phyloP scores from a whole-genome alignment of 768 basidiomycete species.

The Termitomyces heimii region DNA sequence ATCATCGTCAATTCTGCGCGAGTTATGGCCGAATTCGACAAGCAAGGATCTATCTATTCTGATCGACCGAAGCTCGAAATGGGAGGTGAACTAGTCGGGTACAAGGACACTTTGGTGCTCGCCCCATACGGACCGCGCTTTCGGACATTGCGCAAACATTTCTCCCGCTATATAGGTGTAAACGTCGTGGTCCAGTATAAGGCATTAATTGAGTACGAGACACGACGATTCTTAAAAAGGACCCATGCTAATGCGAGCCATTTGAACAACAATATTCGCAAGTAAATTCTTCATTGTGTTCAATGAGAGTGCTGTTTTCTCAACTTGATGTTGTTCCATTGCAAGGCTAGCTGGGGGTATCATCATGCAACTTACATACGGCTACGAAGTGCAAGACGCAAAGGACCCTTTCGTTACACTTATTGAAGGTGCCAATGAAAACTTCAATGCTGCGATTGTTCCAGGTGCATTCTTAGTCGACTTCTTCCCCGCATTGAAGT shows the following conservation, averaged over 20 bases:
- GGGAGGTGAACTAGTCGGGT: constrained; percentile 46
- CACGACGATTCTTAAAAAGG: constrained; percentile 30
- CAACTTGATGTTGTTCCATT: background rate
- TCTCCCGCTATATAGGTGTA: constrained; percentile 37
- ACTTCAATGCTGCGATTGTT: constrained; percentile 43
- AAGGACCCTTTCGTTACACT: constrained; percentile 46
- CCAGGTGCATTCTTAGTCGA: constrained; percentile 44
- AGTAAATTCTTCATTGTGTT: constrained; percentile 22
- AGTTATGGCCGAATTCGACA: constrained; percentile 41
- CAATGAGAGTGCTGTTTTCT: no score
- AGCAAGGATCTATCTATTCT: constrained; percentile 40
- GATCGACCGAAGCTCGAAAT: constrained; percentile 42
- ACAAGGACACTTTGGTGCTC: constrained; percentile 40
- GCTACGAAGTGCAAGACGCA: constrained; percentile 48
- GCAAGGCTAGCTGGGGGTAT: constrained; percentile 44
- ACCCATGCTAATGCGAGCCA: constrained; percentile 24
- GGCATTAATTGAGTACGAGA: constrained; percentile 28
- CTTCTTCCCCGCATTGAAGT: constrained; percentile 33
- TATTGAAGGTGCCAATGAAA: constrained; percentile 44
- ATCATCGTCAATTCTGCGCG: constrained; percentile 42
- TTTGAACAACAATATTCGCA: constrained; percentile 32
- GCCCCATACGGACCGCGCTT: constrained; percentile 37
- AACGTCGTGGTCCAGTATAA: constrained; percentile 24
- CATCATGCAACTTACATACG: constrained; percentile 50
- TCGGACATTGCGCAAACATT: constrained; percentile 37